Percentiles rank a stretch among this genome's conserved stretches.
Evolutionary conservation across 805 yeast species (phyloP).

Genomic region (Pichia sporocuriosa): DNA sequence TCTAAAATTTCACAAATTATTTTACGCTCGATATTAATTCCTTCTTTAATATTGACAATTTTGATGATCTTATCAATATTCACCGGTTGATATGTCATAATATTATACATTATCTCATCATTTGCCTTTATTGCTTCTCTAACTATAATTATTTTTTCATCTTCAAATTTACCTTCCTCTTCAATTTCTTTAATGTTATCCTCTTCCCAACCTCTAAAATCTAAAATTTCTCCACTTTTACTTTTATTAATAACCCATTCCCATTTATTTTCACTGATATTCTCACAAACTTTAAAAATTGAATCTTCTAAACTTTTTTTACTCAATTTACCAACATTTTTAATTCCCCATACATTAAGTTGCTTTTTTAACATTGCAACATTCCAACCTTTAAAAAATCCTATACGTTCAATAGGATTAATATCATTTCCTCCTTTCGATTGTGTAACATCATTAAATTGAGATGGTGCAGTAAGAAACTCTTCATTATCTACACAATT

Average conservation of each 20-base stretch:
- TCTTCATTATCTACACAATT: background rate
- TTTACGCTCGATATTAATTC: conserved; percentile 16
- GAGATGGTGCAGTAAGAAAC: background rate
- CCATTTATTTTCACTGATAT: conserved; percentile 6
- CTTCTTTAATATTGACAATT: conserved; percentile 11
- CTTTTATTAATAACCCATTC: conserved; percentile 1
- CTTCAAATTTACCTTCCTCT: conserved; percentile 6
- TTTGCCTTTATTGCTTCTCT: conserved; percentile 16
- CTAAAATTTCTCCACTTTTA: conserved; percentile 3
- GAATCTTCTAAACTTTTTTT: conserved; percentile 1
- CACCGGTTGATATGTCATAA: conserved; percentile 24
- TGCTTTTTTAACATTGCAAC: conserved; percentile 15
- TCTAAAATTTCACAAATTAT: conserved; percentile 24
- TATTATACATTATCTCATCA: conserved; percentile 12
- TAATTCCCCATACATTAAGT: conserved; percentile 33
- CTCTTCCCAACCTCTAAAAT: conserved; percentile 5
- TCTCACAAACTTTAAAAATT: conserved; percentile 19
- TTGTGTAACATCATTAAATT: background rate
- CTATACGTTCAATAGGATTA: conserved; percentile 9
- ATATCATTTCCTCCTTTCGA: background rate
- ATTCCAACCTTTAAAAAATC: conserved; percentile 9
- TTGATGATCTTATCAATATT: conserved; percentile 17
- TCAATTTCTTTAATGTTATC: conserved; percentile 7
- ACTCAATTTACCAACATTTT: conserved; percentile 23
- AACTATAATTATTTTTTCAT: conserved; percentile 15